Base-by-base conservation (phyloP, 805 yeast species). In the Starmerella cellae region DNA sequence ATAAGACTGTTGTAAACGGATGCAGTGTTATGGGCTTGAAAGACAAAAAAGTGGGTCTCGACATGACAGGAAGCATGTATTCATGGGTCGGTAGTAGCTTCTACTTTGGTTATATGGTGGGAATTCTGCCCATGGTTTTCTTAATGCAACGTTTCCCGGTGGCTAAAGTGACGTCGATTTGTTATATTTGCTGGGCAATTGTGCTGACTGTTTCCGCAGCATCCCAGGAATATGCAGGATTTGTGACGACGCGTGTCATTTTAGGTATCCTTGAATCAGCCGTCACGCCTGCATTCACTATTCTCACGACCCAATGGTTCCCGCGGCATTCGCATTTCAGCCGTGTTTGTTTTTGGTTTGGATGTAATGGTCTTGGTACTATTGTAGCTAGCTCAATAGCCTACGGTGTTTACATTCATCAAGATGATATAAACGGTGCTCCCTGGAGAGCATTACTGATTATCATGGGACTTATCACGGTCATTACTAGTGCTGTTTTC, bases 361-460 rank as follows among this genome's bases (percentile, higher is more conserved):
- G 64, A 3, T 51, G 51, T 37, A 58, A 66, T 23, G 74, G 74
- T 8, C 49, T 65, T 19, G 75, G 74, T 13, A 53, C 65, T 4
- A 54, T 70, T 2, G 27, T 56, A 13, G 55, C 51, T 8, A 49
- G 41, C 28, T 48, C 49, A 11, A 45, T 58, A 32, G 57, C 52
- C 9, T 47, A 54, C 20, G 57, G 57, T 17, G 35, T 54, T 11
- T 36, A 35, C 9, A 39, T 38, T n/a, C 47, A 44, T 6, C 24
- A 32, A 4, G 41, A 35, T 13, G 19, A 44, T 36, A 2, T 24
- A 51, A 39, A 30, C 43, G 26, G 30, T 39, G 63, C 22, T 58
- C 75, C 77, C 3, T 81, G 87, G 87, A 74, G 71, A 53, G 56
- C 73, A 13, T 56, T 77, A 3, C 80, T 70, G 55, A 60, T 80